Base-by-base conservation (phyloP, 1,139 yeast genomes). In the Sugiyamaella paludigena region DNA sequence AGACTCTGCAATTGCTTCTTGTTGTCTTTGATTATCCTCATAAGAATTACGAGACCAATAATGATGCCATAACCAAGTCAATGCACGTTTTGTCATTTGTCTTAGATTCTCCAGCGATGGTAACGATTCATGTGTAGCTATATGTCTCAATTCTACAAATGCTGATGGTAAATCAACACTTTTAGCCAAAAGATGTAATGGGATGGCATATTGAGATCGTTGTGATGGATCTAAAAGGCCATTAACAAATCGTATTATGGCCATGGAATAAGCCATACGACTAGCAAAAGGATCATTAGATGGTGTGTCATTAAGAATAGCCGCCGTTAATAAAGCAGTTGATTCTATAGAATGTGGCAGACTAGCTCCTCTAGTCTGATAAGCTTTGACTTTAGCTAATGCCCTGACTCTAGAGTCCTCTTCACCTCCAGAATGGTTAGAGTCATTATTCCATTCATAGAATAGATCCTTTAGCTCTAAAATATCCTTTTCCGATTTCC, bases 161-260 rank as follows among this genome's bases (percentile, higher is more conserved):
- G 79, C 79, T 32, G 84, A 76, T 0, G 98, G 97, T 19, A 94
- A 70, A 1, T 79, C 79, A 19, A 87, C 69, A 36, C 77, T 75
- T 47, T 73, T 78, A 0, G 98, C 98, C 30, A 92, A 68, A 6
- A 77, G 75, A 56, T 84, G 85, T 59, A 92, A 71, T 2, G 98
- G 92, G 16, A 86, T 78, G 0, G 96, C 96, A 62, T 73, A 84
- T 47, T 76, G 79, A 0, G 91, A 80, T 59, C 83, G 87, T 65
- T 92, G 98, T 43, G 78, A 77, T 0, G 95, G 95, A 63, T 94
- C 99, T 38, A 94, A 69, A 27, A 89, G 68, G 1, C 98, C 98
- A 66, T 92, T 94, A 19, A 92, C 98, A 70, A 92, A 89, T 51
- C 96, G 72, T 27, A 89, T 82, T 7, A 92, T 60, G 0, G 92